Evolutionary conservation across 1,284 basidiomycete genomes (phyloP).

Genomic region (Leucocoprinus gongylophorus): DNA sequence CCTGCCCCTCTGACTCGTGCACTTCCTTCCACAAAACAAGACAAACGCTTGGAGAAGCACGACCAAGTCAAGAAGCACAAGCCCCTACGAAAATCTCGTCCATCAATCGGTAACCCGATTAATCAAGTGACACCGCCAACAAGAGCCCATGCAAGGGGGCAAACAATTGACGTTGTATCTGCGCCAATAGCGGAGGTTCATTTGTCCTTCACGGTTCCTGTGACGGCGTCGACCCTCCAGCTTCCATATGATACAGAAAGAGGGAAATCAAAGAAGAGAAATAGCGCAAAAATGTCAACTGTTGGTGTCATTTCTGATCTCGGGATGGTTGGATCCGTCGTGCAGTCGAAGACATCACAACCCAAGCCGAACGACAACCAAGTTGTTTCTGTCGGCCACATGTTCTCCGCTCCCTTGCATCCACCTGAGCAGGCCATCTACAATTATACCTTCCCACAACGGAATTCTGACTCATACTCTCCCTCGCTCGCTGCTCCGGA

Average conservation of each 20-base stretch:
- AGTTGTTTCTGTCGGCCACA: background rate
- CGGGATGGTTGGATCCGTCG: background rate
- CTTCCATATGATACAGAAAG: background rate
- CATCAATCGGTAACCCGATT: background rate
- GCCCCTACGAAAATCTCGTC: background rate
- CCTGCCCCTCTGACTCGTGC: conserved; percentile 3
- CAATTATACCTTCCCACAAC: too few species aligned
- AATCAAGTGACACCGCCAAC: conserved; percentile 10
- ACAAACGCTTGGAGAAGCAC: background rate
- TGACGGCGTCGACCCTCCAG: background rate
- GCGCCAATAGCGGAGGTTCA: background rate
- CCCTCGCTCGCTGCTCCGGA: too few species aligned
- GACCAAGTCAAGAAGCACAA: background rate
- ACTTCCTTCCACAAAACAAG: background rate
- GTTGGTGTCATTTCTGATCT: background rate
- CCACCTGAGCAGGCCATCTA: too few species aligned
- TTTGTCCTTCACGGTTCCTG: background rate
- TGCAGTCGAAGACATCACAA: background rate
- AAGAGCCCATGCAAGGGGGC: conserved; percentile 1
- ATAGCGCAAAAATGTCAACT: background rate
- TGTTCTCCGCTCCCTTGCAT: too few species aligned
- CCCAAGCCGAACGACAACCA: background rate
- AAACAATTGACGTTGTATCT: background rate
- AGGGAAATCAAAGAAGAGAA: conserved; percentile 1
- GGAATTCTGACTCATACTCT: too few species aligned